phyloP scores from a whole-genome alignment of 352 stramenopile species.

The Halophytophthora batemanensis region DNA sequence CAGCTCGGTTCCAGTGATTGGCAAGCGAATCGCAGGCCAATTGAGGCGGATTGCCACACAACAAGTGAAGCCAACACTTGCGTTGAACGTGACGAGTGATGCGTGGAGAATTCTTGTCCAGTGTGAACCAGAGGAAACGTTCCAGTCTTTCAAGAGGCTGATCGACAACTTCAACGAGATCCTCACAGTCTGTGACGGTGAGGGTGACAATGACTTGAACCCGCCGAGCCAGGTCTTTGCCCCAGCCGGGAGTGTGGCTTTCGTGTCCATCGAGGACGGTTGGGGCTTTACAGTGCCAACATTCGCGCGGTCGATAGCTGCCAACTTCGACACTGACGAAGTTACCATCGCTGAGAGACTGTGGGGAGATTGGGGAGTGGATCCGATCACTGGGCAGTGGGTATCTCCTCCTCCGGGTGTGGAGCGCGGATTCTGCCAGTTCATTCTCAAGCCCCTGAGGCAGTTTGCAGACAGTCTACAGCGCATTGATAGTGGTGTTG shows the following conservation, averaged over 20 bases:
- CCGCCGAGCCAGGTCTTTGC: background rate
- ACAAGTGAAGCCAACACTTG: background rate
- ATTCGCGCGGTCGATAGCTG: background rate
- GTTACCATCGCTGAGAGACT: background rate
- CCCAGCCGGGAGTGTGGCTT: background rate
- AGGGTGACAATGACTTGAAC: background rate
- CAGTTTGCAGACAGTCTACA: background rate
- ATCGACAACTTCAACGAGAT: background rate
- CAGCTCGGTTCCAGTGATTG: background rate
- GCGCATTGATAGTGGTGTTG: background rate
- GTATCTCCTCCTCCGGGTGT: background rate
- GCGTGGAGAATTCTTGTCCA: background rate
- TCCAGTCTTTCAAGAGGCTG: background rate
- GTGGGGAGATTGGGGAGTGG: background rate
- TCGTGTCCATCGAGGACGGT: background rate
- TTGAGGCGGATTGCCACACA: background rate
- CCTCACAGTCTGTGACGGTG: background rate
- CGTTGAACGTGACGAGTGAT: background rate
- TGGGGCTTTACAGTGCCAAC: background rate
- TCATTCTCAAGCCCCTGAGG: background rate
- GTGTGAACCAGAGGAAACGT: background rate
- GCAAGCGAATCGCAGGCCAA: background rate
- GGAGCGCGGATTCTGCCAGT: background rate
- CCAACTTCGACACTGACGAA: background rate
- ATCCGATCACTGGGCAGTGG: background rate